A percentile compares a stretch with the other conserved stretches of the same genome.
Evolutionary conservation across 495 filamentous ascomycete genomes (phyloP).

Genomic region (Jackrogersella multiformis): DNA sequence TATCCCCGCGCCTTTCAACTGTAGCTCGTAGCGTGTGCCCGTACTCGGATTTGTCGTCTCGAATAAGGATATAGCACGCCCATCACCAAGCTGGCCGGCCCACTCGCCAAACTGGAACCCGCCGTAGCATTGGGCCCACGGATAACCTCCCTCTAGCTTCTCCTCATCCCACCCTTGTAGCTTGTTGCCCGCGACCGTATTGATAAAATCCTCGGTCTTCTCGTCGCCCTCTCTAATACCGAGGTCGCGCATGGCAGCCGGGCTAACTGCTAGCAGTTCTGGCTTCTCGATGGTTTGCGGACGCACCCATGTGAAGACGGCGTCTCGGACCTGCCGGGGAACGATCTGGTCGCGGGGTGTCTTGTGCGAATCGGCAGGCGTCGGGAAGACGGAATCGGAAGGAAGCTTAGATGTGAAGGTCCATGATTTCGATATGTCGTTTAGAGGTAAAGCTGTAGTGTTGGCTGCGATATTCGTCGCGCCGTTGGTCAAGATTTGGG

Average conservation of each 20-base stretch:
- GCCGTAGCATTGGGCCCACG: conserved; percentile 98
- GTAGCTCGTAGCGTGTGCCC: conserved; percentile 80
- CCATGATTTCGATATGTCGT: conserved; percentile 85
- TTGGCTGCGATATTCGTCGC: conserved; percentile 37
- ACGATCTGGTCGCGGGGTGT: conserved; percentile 78
- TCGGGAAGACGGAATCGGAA: conserved; percentile 80
- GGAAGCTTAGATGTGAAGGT: conserved; percentile 82
- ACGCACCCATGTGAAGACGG: conserved; percentile 89
- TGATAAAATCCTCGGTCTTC: conserved; percentile 76
- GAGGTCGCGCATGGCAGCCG: conserved; percentile 78
- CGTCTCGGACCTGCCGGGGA: conserved; percentile 84
- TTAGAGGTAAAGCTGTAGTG: conserved; percentile 57
- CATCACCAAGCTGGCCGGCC: conserved; percentile 96
- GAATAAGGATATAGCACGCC: conserved; percentile 92
- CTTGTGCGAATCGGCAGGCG: conserved; percentile 78
- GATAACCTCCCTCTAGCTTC: conserved; percentile 77
- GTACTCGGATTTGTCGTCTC: conserved; percentile 83
- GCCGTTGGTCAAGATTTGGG: conserved; percentile 41
- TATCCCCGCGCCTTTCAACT: conserved; percentile 90
- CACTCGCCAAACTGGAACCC: conserved; percentile 87
- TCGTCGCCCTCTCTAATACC: conserved; percentile 74
- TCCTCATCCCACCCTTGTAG: conserved; percentile 68
- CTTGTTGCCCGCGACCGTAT: conserved; percentile 81
- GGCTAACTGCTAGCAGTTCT: conserved; percentile 82
- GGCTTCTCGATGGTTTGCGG: conserved; percentile 74